Percentiles rank a stretch among this genome's conserved stretches.
These are phyloP conservation scores for Leersia perrieri DNA, from an alignment of 176 grass and related monocot species.

Conservation along the genomic window DNA sequence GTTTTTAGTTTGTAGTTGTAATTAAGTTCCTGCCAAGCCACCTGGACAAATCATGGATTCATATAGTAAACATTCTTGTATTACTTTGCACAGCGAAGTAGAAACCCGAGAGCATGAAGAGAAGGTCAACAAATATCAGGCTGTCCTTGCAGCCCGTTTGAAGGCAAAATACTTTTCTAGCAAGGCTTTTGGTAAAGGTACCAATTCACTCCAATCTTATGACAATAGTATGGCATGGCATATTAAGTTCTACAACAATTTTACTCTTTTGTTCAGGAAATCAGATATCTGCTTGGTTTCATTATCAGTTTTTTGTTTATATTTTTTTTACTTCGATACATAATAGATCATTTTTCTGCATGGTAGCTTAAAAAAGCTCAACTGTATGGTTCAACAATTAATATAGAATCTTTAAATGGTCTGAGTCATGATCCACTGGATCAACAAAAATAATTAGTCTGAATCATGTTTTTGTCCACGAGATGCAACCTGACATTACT, in stretches of 20 bases:
- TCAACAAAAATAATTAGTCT: not conserved
- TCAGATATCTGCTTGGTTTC: not conserved
- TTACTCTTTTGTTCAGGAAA: not conserved
- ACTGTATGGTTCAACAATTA: not conserved
- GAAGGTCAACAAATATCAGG: slow-evolving; percentile 49
- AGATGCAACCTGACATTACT: slow-evolving; percentile 2
- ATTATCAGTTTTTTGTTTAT: not conserved
- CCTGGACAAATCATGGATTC: not conserved
- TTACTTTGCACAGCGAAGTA: slow-evolving; percentile 14
- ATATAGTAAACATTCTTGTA: not conserved
- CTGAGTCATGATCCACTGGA: not conserved
- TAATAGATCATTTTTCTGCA: not conserved
- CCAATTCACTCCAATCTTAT: not conserved
- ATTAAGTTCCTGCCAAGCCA: slow-evolving; percentile 10
- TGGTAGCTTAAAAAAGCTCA: not conserved
- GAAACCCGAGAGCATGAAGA: slow-evolving; percentile 22
- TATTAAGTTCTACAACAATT: not conserved
- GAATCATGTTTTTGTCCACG: not conserved
- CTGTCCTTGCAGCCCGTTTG: slow-evolving; percentile 50
- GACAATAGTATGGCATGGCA: not conserved
- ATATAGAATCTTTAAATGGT: not conserved
- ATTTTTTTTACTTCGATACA: slow-evolving; percentile 25
- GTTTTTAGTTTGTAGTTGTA: slow-evolving; percentile 3
- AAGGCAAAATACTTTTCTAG: slow-evolving; percentile 68
- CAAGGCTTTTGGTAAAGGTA: slow-evolving; percentile 47